These are phyloP conservation scores for Yamadazyma songkhlaensis DNA, from an alignment of 1,139 yeast genomes.

Conservation along the genomic window DNA sequence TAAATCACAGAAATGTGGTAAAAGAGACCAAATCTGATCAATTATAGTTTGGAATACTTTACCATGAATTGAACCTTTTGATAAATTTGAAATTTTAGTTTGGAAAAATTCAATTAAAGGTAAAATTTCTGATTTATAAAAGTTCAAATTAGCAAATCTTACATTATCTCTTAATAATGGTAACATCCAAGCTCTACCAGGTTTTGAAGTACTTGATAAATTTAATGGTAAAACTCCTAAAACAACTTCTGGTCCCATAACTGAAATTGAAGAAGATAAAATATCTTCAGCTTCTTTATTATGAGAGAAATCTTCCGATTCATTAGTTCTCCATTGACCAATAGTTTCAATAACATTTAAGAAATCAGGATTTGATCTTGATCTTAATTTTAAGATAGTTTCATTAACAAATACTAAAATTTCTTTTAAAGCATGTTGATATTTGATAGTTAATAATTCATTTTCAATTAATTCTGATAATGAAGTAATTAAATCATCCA, in stretches of 20 bases:
- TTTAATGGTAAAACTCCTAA: constrained; percentile 75
- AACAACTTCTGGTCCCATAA: constrained; percentile 85
- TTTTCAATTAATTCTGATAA: constrained; percentile 51
- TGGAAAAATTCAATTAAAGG: constrained; percentile 67
- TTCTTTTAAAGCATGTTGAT: constrained; percentile 73
- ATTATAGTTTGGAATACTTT: constrained; percentile 80
- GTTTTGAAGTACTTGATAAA: constrained; percentile 42
- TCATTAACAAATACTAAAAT: constrained; percentile 70
- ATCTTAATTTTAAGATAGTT: constrained; percentile 60
- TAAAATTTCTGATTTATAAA: constrained; percentile 58
- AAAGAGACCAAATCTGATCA: constrained; percentile 89
- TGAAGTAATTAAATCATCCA: constrained; percentile 51
- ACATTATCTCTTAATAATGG: constrained; percentile 91
- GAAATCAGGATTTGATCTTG: constrained; percentile 72
- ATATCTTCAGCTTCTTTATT: constrained; percentile 79
- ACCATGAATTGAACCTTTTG: constrained; percentile 57
- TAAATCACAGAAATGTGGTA: constrained; percentile 86
- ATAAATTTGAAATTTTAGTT: constrained; percentile 42
- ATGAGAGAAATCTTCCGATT: constrained; percentile 65
- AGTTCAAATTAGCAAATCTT: constrained; percentile 64
- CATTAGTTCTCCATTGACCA: constrained; percentile 84
- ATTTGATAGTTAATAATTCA: constrained; percentile 69
- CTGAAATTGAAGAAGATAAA: constrained; percentile 72
- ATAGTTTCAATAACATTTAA: constrained; percentile 64
- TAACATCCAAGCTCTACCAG: constrained; percentile 92